Evolutionary conservation across 2,329 filamentous ascomycete species (phyloP), one percentile per base, ranked within the genome.

Genomic region (Penicillium sp.): DNA sequence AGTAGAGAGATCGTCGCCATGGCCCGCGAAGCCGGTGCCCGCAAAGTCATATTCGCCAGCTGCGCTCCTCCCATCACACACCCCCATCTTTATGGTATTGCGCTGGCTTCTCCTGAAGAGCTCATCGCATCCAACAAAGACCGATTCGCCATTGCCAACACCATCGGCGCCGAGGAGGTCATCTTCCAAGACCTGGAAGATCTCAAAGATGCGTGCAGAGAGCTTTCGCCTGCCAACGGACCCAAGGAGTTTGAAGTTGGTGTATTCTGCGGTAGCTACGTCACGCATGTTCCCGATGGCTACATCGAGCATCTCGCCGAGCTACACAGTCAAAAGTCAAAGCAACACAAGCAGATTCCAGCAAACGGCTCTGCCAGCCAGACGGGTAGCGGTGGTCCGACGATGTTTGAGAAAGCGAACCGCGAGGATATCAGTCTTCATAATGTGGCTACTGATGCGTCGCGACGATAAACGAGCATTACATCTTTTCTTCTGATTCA

Each of bases 221-320:
- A 91, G 63, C 82, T 90, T 3, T 86, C 84, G 5, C 64, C 65
- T 33, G 72, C 59, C 81, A 85, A 51, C 33, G 70, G 83, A 64
- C 79, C 75, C 4, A 64, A 82, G 61, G 79, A 87, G 55, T 97
- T 97, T 63, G 93, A 97, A 69, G 86, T 95, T 2, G 92, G 93
- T 54, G 92, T 97, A 8, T 97, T 97, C 77, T 91, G 86, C 67
- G 93, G 93, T 47, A 84, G 86, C 61, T 97, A 97, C 72, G 81
- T 90, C 60, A 97, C 93, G 0, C 84, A 85, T 0, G 88, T 97
- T 1, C 83, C 87, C 1, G 81, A 86, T 6, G 86, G 83, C 38
- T 97, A 97, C 75, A 94, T 97, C 64, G 84, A 90, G 62, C 89
- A 91, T 47, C 45, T 59, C 7, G 18, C n/a, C 20, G 18, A 43